Base-by-base conservation (phyloP, 2,329 filamentous ascomycete species). In the Ascochyta koolunga region DNA sequence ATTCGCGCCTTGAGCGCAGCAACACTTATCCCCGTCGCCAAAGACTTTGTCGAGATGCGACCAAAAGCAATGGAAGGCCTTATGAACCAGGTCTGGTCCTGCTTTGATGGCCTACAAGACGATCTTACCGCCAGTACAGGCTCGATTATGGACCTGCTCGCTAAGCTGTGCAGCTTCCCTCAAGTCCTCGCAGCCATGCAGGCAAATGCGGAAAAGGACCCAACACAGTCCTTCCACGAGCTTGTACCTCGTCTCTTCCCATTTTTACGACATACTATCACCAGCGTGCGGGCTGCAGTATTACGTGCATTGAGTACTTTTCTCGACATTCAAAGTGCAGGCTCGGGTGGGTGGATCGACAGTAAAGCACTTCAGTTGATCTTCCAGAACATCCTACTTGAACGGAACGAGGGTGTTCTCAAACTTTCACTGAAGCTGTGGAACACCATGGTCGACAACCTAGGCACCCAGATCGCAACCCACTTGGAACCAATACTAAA, bases 111-210 rank as follows among this genome's bases (percentile, higher is more conserved):
- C 71, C 81, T 99, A n/a, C 93, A 93, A 61, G 95, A 99, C 71
- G 95, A 99, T 70, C 82, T 99, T 16, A 98, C 93, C 73, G 95
- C 95, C 4, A 98, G 95, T 73, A 99, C 96, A 9, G 95, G 95
- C 41, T 96, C 92, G 51, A 96, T 99, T 49, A 99, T 99, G 96
- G 96, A 99, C 73, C 84, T 99, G 35, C 82, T 99, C 16, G 95
- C 96, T 13, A 98, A 95, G 56, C 85, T 99, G 2, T 99, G 95
- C 78, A 89, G 92, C 59, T 99, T 97, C 78, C 90, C 90, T 0
- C 86, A 96, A 77, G 93, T 98, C 7, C 79, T 99, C 27, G 87
- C 93, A 56, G 90, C 93, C 13, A 99, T 99, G 95, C 96, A 96
- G 76, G 79, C 81, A 25, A 96, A 96, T 50, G 93, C 93, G 7